Conservation (phyloP, 2,329 filamentous ascomycete genomes). For the Magnaporthiopsis rhizophila region DNA sequence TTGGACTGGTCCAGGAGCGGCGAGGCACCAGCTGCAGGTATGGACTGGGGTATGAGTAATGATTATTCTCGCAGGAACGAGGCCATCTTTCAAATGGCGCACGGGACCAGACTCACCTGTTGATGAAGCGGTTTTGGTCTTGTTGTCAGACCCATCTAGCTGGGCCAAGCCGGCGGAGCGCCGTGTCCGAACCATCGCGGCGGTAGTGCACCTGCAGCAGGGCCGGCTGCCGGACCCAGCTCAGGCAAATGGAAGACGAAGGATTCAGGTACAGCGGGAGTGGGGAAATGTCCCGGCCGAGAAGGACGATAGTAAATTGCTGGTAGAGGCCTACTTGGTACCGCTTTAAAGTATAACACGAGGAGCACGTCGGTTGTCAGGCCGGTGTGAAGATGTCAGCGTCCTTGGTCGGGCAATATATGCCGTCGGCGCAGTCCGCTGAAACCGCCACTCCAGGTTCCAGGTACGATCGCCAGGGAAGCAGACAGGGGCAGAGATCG, state of each 20-base stretch:
- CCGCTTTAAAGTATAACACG: neutral
- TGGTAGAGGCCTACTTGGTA: neutral
- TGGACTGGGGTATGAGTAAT: neutral
- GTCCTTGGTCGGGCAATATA: no score
- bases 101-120: neutral
- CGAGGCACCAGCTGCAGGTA: neutral
- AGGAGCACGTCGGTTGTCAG: no score
- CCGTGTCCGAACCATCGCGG: neutral
- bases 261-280: neutral
- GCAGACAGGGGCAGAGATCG: neutral
- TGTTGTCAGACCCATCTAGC: neutral
- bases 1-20: neutral
- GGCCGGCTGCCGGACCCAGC: neutral
- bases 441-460: neutral
- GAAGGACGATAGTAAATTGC: neutral
- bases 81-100: neutral
- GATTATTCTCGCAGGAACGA: neutral
- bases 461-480: neutral
- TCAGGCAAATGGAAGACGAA: neutral
- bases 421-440: neutral
- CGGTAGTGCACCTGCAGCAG: neutral
- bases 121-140: neutral
- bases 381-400: no score
- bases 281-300: neutral
- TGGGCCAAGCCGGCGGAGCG: slow-evolving; percentile 1